These are phyloP conservation scores for Angophora floribunda DNA, from an alignment of 345 rosid species.

Conservation along the genomic window DNA sequence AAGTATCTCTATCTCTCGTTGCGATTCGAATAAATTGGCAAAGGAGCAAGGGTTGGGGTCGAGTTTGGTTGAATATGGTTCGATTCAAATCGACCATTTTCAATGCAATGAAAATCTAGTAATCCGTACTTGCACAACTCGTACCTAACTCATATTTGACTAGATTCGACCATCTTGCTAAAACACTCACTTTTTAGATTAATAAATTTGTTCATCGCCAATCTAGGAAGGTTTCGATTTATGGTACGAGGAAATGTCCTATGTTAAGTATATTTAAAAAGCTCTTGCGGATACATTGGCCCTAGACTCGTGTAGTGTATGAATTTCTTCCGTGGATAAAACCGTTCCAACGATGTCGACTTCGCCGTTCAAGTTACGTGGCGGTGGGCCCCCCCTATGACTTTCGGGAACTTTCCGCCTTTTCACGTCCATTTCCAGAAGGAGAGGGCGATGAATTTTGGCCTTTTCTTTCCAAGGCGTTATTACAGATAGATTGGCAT, in stretches of 20 bases:
- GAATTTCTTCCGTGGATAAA: neutral
- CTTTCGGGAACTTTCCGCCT: neutral
- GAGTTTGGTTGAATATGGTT: too few species aligned
- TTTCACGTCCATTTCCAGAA: neutral
- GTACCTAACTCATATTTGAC: too few species aligned
- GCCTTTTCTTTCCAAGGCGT: too few species aligned
- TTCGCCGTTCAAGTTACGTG: neutral
- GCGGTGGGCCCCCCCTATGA: neutral
- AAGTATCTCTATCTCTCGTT: neutral
- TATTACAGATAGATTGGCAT: neutral
- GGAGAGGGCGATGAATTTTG: neutral
- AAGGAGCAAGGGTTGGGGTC: too few species aligned
- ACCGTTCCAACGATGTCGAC: neutral
- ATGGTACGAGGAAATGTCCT: neutral
- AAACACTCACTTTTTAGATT: too few species aligned
- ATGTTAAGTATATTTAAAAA: neutral
- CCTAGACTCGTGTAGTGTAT: too few species aligned
- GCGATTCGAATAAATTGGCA: too few species aligned
- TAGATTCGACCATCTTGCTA: neutral
- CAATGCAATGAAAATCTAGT: neutral
- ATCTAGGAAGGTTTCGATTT: too few species aligned
- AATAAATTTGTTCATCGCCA: too few species aligned
- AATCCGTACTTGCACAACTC: fast-evolving
- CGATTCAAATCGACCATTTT: neutral
- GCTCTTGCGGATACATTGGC: neutral